These are phyloP conservation scores for Aspergillus conjunctus DNA, from an alignment of 495 filamentous ascomycete species.

Conservation along the genomic window DNA sequence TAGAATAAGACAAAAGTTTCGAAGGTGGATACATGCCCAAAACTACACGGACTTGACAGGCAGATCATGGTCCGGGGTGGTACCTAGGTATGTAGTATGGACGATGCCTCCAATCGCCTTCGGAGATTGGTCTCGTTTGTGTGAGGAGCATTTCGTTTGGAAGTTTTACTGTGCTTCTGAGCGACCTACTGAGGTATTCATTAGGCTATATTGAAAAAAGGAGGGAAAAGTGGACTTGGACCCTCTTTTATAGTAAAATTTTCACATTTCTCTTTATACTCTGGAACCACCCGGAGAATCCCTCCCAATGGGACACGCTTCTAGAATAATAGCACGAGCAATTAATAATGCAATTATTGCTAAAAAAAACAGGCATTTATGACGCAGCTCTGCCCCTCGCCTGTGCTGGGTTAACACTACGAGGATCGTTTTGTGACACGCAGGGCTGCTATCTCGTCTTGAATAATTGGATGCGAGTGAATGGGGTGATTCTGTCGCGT, in stretches of 20 bases:
- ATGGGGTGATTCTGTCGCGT: slow-evolving; percentile 27
- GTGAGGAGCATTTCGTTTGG: too few relatives aligned
- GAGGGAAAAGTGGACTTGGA: neutral
- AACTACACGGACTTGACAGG: slow-evolving; percentile 21
- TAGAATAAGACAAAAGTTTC: slow-evolving; percentile 10
- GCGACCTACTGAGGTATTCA: too few relatives aligned
- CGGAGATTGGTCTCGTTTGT: too few relatives aligned
- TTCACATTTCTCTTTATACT: neutral
- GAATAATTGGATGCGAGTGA: neutral
- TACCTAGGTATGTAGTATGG: neutral
- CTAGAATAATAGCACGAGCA: slow-evolving; percentile 11
- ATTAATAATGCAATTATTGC: slow-evolving; percentile 2
- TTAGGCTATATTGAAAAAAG: neutral
- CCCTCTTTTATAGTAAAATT: neutral
- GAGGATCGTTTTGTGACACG: slow-evolving; percentile 1
- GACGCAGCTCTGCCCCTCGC: too few relatives aligned
- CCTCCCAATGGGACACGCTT: slow-evolving; percentile 16
- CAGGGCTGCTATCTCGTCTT: slow-evolving; percentile 3
- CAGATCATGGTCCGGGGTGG: slow-evolving; percentile 20
- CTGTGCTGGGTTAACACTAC: too few relatives aligned
- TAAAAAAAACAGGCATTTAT: too few relatives aligned
- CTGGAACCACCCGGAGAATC: slow-evolving; percentile 10
- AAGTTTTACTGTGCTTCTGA: too few relatives aligned
- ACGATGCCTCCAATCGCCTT: neutral
- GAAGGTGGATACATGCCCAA: slow-evolving; percentile 18